These are phyloP conservation scores for Pichia kudriavzevii DNA, from an alignment of 1,139 yeast species.

Conservation along the genomic window DNA sequence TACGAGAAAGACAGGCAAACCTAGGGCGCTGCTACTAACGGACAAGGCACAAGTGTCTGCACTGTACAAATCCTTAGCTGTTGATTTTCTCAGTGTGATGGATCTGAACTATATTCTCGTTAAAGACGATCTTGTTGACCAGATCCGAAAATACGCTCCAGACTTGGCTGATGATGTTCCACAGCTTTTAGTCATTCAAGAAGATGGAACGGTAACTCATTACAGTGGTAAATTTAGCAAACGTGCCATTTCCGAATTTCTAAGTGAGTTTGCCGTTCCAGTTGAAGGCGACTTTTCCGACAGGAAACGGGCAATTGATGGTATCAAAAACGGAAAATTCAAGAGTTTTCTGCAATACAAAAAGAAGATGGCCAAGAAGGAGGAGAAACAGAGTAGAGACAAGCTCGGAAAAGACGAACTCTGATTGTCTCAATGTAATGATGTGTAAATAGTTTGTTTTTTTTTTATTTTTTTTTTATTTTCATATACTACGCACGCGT, in stretches of 20 bases:
- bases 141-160: conserved; percentile 9
- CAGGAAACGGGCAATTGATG: conserved; percentile 17
- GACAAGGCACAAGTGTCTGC: conserved; percentile 47
- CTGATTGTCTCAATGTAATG: conserved; percentile 4
- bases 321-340: conserved; percentile 19
- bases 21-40: conserved; percentile 41
- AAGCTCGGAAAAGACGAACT: conserved; percentile 17
- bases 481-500: too few relatives aligned
- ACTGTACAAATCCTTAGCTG: conserved; percentile 62
- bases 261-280: conserved; percentile 18
- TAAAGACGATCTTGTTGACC: conserved; percentile 7
- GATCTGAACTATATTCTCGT: conserved; percentile 35
- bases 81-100: conserved; percentile 53
- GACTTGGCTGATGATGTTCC: too few relatives aligned
- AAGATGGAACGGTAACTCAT: too few relatives aligned
- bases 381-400: conserved; percentile 3
- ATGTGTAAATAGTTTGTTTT: too few relatives aligned
- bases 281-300: conserved; percentile 24
- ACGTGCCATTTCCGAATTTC: conserved; percentile 16
- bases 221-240: conserved; percentile 18
- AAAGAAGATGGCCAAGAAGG: conserved; percentile 8
- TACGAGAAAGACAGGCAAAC: conserved; percentile 19
- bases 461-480: neutral
- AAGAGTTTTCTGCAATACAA: conserved; percentile 20
- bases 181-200: too few relatives aligned